Conservation (phyloP, 257 asterid genomes). For the Nyctanthes arbortristis region DNA sequence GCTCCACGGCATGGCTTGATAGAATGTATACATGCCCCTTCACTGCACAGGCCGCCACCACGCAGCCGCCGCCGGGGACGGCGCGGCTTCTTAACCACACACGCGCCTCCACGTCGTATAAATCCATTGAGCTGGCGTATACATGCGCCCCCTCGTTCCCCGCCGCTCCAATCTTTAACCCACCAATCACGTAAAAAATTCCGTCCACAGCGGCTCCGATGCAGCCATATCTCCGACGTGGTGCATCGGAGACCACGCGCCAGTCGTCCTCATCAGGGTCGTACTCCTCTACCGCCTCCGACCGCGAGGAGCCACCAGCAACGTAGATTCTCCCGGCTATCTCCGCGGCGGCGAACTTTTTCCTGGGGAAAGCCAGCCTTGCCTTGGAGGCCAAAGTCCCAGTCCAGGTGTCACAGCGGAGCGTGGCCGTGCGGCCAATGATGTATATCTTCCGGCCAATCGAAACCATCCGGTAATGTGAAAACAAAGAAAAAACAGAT, state of each 20-base stretch:
- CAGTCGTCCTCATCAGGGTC: conserved; percentile 63
- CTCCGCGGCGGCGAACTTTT: conserved; percentile 78
- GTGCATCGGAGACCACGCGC: conserved; percentile 62
- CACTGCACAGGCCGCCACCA: conserved; percentile 80
- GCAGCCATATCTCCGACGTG: conserved; percentile 77
- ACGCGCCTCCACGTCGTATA: conserved; percentile 63
- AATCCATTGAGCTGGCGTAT: conserved; percentile 81
- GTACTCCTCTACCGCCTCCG: conserved; percentile 77
- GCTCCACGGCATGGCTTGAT: conserved; percentile 89
- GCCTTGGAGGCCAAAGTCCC: conserved; percentile 63
- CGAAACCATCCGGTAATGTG: conserved; percentile 53
- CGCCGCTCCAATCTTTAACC: conserved; percentile 57
- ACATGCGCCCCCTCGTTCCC: conserved; percentile 47
- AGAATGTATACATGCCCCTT: conserved; percentile 53
- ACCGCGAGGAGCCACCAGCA: conserved; percentile 68
- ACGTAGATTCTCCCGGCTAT: conserved; percentile 63
- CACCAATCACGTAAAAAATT: conserved; percentile 70
- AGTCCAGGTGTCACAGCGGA: conserved; percentile 85
- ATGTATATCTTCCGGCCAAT: conserved; percentile 72
- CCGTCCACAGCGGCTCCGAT: conserved; percentile 78
- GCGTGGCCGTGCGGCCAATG: conserved; percentile 66
- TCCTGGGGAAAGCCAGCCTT: conserved; percentile 55
- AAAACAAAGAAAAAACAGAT: conserved; percentile 38
- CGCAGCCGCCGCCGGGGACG: conserved; percentile 84
- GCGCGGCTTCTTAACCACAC: conserved; percentile 68